These are phyloP conservation scores for Nemania serpens DNA, from an alignment of 2,329 filamentous ascomycete species.

Conservation along the genomic window DNA sequence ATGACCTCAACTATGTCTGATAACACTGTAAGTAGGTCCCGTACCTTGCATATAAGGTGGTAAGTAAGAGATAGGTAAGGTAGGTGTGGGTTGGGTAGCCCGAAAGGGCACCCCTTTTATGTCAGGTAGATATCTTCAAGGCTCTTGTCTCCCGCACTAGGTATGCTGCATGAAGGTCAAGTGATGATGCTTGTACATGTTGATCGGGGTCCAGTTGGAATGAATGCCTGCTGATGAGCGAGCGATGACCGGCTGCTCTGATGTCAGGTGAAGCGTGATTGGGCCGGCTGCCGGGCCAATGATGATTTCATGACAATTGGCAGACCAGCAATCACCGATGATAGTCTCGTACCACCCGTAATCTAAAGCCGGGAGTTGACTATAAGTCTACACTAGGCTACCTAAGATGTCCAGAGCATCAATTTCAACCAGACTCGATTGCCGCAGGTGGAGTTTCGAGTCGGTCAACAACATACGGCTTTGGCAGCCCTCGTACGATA, in stretches of 20 bases:
- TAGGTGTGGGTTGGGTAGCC: background rate
- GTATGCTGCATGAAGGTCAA: constrained; percentile 20
- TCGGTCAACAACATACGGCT: too few relatives aligned
- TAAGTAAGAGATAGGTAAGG: background rate
- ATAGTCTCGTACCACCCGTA: background rate
- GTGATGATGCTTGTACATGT: constrained; percentile 26
- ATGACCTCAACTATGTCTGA: constrained; percentile 5
- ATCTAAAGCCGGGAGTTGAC: too few relatives aligned
- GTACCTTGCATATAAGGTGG: constrained; percentile 24
- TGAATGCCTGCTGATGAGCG: constrained; percentile 4
- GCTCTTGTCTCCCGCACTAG: background rate
- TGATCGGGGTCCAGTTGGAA: constrained; percentile 4
- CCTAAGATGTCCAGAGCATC: too few relatives aligned
- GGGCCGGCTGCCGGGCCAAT: constrained; percentile 18
- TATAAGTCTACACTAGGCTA: background rate
- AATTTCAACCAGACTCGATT: too few relatives aligned
- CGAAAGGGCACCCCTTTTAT: constrained; percentile 6
- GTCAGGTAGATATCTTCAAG: constrained; percentile 8
- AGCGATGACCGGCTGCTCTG: constrained; percentile 27
- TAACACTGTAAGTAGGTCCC: constrained; percentile 14
- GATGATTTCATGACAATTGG: constrained; percentile 26
- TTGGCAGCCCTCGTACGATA: too few relatives aligned
- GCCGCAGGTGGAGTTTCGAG: too few relatives aligned
- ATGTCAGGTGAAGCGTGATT: constrained; percentile 28
- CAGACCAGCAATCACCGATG: constrained; percentile 18